A percentile compares a stretch with the other conserved stretches of the same genome.
Conservation (phyloP, 2,329 filamentous ascomycete species). For the Conoideocrella luteorostrata region DNA sequence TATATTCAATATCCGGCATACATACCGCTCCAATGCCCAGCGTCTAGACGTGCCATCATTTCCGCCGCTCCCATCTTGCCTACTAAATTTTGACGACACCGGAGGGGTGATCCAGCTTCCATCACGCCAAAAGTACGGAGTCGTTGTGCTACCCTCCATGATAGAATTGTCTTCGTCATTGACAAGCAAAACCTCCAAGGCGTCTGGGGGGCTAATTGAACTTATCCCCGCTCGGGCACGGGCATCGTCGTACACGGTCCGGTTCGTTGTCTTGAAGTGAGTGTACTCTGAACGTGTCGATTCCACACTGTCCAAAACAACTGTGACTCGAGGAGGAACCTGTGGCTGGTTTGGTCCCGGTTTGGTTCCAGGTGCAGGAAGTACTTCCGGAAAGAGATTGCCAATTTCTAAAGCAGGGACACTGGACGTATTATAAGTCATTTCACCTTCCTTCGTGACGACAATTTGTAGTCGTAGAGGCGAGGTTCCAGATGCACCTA, state of each 20-base stretch:
- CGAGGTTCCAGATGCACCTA: conserved; percentile 27
- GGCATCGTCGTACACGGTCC: conserved; percentile 65
- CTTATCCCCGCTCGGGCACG: conserved; percentile 54
- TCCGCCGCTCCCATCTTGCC: conserved; percentile 56
- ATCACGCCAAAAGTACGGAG: conserved; percentile 70
- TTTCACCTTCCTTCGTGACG: conserved; percentile 40
- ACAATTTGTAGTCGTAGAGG: conserved; percentile 49
- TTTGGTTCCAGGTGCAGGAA: conserved; percentile 39
- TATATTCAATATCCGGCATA: neutral
- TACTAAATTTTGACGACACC: conserved; percentile 36
- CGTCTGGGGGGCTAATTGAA: conserved; percentile 41
- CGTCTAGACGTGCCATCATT: conserved; percentile 76
- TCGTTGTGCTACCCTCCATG: conserved; percentile 83
- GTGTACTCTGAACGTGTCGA: conserved; percentile 58
- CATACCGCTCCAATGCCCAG: conserved; percentile 69
- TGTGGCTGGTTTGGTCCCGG: conserved; percentile 17
- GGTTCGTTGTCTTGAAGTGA: conserved; percentile 76
- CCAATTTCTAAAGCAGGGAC: conserved; percentile 34
- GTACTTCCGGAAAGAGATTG: conserved; percentile 50
- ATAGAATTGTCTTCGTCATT: conserved; percentile 55
- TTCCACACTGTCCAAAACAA: conserved; percentile 37
- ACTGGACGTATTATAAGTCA: conserved; percentile 35
- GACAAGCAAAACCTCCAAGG: conserved; percentile 69
- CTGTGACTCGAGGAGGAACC: conserved; percentile 29
- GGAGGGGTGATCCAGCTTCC: conserved; percentile 76